phyloP scores from a whole-genome alignment of 2,329 filamentous ascomycete species.

The Cercospora sesami region DNA sequence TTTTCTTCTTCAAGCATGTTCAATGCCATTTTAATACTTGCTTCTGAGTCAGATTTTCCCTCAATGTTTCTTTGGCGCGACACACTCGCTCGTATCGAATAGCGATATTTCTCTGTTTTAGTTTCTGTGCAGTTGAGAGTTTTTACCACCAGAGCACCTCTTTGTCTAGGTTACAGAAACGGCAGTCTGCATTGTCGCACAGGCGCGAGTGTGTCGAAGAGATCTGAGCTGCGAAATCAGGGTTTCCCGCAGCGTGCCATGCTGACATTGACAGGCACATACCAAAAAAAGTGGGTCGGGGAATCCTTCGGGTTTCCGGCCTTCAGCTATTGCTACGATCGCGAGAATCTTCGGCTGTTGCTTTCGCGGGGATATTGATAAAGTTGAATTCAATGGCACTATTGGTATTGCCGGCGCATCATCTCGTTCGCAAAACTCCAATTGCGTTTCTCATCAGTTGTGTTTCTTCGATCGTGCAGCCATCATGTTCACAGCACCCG shows the following conservation, averaged over 20 bases:
- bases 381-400: background rate
- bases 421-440: background rate
- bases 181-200: background rate
- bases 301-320: constrained; percentile 9
- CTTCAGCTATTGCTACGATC: background rate
- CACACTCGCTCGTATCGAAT: background rate
- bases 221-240: background rate
- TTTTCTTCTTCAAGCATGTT: too few relatives aligned
- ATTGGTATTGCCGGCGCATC: too few relatives aligned
- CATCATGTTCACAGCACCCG: background rate
- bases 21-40: too few relatives aligned
- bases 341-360: background rate
- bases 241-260: background rate
- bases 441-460: background rate
- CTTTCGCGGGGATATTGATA: background rate
- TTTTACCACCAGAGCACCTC: background rate
- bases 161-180: background rate
- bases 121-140: background rate
- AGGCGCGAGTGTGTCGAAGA: background rate
- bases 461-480: background rate
- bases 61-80: too few relatives aligned
- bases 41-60: too few relatives aligned
- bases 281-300: background rate
- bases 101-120: background rate
- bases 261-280: background rate